A percentile compares a stretch with the other conserved stretches of the same genome.
phyloP scores from a whole-genome alignment of 768 basidiomycete genomes.

The Tremella yokohamensis region DNA sequence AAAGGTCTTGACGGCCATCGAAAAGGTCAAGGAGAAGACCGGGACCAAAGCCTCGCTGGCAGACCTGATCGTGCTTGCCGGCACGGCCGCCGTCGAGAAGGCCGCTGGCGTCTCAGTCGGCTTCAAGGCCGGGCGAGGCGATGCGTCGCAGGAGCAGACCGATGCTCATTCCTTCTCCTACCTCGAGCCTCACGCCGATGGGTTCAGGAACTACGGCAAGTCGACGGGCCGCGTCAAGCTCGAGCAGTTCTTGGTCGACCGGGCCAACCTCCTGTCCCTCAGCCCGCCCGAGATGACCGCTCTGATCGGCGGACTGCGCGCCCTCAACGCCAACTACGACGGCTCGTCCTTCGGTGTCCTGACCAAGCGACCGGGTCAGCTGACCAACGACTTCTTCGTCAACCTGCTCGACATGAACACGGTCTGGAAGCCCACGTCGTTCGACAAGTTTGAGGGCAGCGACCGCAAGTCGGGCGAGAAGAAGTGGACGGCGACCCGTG shows the following conservation, averaged over 20 bases:
- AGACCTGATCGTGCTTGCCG: constrained; percentile 9
- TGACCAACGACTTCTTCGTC: constrained; percentile 16
- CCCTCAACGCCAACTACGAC: constrained; percentile 6
- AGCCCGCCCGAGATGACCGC: constrained; percentile 6
- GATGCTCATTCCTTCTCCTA: constrained; percentile 2
- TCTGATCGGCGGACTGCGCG: constrained; percentile 10
- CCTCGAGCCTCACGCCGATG: constrained; percentile 11
- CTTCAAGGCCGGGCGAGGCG: constrained; percentile 10
- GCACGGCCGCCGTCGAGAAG: constrained; percentile 8
- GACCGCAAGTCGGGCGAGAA: constrained; percentile 11
- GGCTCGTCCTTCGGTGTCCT: constrained; percentile 6
- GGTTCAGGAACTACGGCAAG: constrained; percentile 12
- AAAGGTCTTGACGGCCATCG: constrained; percentile 8
- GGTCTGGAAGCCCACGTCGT: constrained; percentile 3
- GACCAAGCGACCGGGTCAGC: constrained; percentile 11
- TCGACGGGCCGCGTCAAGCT: constrained; percentile 1
- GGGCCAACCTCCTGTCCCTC: constrained; percentile 12
- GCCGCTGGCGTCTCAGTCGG: constrained; percentile 5
- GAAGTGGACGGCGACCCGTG: constrained; percentile 14
- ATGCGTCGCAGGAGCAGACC: constrained; percentile 7
- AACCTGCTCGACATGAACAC: constrained; percentile 13
- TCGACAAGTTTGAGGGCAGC: constrained; percentile 9
- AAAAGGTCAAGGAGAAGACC: constrained; percentile 2
- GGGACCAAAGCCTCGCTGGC: constrained; percentile 7
- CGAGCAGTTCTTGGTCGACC: constrained; percentile 13